Base-by-base conservation (phyloP, 1,284 basidiomycete species). In the Xanthoconium separans region DNA sequence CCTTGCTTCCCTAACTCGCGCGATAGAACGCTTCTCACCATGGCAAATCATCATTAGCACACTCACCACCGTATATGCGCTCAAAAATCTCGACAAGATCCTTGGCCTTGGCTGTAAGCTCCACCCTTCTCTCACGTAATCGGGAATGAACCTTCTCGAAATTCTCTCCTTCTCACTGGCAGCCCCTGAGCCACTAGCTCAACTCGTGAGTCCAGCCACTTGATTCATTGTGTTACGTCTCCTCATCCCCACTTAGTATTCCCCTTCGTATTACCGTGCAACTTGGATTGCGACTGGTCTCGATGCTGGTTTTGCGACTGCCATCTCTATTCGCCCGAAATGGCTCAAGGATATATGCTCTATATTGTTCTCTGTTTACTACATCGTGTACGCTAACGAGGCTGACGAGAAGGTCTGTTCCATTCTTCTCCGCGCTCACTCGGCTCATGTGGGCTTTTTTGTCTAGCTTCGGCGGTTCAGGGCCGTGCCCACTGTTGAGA, bases 221-320 rank as follows among this genome's bases (percentile, higher is more conserved):
- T 30, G 7, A 24, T 34, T 22, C n/a, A 36, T 44, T 18, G 31
- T 18, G 39, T 44, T 55, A 51, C 36, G 42, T 51, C 24, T 59
- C 55, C 61, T 65, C 42, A 55, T 57, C 31, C 44, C 31, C 34
- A 33, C 45, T 10, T 60, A 95, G 91, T 98, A 98, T 69, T 92
- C 93, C 2, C 82, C 91, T 3, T 89, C 92, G 8, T 98, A 95
- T 70, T 98, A 96, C 72, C 87, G 96, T 29, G 95, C 94, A n/a
- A 97, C 95, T 45, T 99, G 95, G 90, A 87, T 99, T 61, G 85
- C 76, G 50, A 95, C 90, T 0, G 95, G 94, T 0, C 78, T 98
- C n/a, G 96, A 99, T 68, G 95, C 95, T 1, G 96, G 95, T 1
- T 98, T 98, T 66, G 93, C 95, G 0, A 95, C 94, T 0, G 95